These are phyloP conservation scores for Daedaleopsis sinensis DNA, from an alignment of 768 basidiomycete genomes.

Conservation along the genomic window DNA sequence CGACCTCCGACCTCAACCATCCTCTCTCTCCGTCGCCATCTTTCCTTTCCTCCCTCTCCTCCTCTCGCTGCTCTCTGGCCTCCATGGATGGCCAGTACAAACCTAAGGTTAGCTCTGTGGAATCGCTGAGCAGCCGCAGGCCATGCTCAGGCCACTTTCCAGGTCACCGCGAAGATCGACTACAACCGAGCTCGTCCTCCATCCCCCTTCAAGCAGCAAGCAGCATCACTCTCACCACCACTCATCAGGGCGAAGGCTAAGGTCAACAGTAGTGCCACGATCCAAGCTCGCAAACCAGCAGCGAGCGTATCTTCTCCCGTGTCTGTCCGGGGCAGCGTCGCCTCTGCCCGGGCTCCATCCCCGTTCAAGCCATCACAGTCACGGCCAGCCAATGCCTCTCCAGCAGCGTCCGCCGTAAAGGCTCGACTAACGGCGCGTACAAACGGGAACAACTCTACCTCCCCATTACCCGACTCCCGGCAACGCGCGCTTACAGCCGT, in stretches of 20 bases:
- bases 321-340: constrained; percentile 17
- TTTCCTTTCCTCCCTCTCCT: neutral
- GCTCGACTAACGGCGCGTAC: constrained; percentile 22
- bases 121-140: constrained; percentile 10
- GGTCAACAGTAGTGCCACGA: constrained; percentile 54
- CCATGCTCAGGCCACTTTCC: constrained; percentile 27
- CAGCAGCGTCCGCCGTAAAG: constrained; percentile 32
- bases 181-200: constrained; percentile 46
- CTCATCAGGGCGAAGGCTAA: constrained; percentile 57
- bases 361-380: constrained; percentile 40
- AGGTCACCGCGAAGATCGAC: constrained; percentile 60
- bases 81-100: constrained; percentile 45
- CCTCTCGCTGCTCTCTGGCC: constrained; percentile 2
- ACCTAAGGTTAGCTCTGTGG: constrained; percentile 45
- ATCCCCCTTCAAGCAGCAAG: constrained; percentile 48
- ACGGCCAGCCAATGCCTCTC: constrained; percentile 35
- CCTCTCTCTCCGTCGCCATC: constrained; percentile 5
- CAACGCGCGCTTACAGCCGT: constrained; percentile 35
- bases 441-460: constrained; percentile 22
- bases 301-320: constrained; percentile 23
- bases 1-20: constrained; percentile 18
- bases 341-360: constrained; percentile 40
- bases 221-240: constrained; percentile 31
- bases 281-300: constrained; percentile 30
- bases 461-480: constrained; percentile 27